Percentiles rank a stretch among this genome's conserved stretches.
Conservation (phyloP, 73 alveolate genomes). For the Durusdinium trenchii region DNA sequence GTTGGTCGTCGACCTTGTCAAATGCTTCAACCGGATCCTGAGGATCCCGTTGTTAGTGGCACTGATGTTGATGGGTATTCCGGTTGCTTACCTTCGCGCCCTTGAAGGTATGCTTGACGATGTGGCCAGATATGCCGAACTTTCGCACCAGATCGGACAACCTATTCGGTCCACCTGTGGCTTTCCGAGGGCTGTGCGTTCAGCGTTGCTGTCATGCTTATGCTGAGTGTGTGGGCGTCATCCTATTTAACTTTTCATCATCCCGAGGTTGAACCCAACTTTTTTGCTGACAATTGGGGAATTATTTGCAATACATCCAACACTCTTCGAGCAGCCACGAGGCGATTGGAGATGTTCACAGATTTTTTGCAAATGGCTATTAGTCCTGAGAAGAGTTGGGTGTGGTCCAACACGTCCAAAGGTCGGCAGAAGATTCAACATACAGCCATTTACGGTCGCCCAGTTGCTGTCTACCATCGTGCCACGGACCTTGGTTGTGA, state of each 20-base stretch:
- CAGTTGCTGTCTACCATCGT: background rate
- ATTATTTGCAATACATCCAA: too few species aligned
- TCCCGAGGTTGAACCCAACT: background rate
- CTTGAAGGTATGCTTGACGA: background rate
- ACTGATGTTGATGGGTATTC: background rate
- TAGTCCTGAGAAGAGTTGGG: background rate
- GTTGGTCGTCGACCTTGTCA: background rate
- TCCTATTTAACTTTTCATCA: background rate
- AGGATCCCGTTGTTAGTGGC: background rate
- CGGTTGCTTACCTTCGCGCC: background rate
- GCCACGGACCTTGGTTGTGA: background rate
- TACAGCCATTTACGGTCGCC: background rate
- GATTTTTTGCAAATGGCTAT: background rate
- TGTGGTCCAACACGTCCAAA: background rate
- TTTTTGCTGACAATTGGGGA: background rate
- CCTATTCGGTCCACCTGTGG: background rate
- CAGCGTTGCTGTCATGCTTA: background rate
- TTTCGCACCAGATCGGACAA: background rate
- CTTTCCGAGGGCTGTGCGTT: slow-evolving; percentile 15
- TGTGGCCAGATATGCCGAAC: background rate
- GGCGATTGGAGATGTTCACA: background rate
- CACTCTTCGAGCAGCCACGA: background rate
- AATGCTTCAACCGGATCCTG: background rate
- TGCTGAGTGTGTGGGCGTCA: background rate
- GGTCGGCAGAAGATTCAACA: background rate